phyloP scores from a whole-genome alignment of 805 yeast genomes.

The Wickerhamiella slavikovae region DNA sequence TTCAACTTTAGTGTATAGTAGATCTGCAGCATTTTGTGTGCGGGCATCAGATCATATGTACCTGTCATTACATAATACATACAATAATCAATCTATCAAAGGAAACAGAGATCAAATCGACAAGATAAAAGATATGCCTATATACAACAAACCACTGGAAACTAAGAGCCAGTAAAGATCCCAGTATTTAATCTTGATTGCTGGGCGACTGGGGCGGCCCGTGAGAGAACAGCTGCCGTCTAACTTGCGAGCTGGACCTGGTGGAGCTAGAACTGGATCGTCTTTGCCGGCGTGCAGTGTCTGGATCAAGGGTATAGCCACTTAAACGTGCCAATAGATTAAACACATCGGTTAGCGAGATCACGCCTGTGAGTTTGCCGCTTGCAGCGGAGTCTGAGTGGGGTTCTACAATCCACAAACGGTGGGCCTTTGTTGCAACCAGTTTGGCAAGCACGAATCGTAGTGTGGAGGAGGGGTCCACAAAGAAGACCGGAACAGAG shows the following conservation, averaged over 20 bases:
- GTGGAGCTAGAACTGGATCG: slow-evolving; percentile 21
- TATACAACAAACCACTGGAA: too few species aligned
- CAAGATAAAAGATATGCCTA: too few species aligned
- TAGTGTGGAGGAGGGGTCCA: slow-evolving; percentile 53
- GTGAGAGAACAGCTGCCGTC: slow-evolving; percentile 3
- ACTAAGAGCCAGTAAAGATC: too few species aligned
- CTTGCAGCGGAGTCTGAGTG: slow-evolving; percentile 18
- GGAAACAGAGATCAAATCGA: too few species aligned
- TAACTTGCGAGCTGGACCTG: slow-evolving; percentile 8
- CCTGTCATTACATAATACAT: too few species aligned
- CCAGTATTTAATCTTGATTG: too few species aligned
- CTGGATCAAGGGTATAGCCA: slow-evolving; percentile 64
- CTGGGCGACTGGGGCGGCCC: too few species aligned
- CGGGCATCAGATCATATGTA: too few species aligned
- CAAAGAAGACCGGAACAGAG: slow-evolving; percentile 92
- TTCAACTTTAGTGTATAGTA: too few species aligned
- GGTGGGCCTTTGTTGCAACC: slow-evolving; percentile 86
- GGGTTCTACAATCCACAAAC: slow-evolving; percentile 27
- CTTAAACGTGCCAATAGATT: slow-evolving; percentile 57
- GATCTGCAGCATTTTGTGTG: too few species aligned
- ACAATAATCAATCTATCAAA: too few species aligned
- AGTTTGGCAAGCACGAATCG: slow-evolving; percentile 84
- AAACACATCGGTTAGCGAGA: slow-evolving; percentile 76
- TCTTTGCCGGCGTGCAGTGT: slow-evolving; percentile 71
- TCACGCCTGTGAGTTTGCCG: slow-evolving; percentile 77